A percentile compares a stretch with the other conserved stretches of the same genome.
Evolutionary conservation across 148 eudicot species (phyloP).

Genomic region (Camellia sinensis): DNA sequence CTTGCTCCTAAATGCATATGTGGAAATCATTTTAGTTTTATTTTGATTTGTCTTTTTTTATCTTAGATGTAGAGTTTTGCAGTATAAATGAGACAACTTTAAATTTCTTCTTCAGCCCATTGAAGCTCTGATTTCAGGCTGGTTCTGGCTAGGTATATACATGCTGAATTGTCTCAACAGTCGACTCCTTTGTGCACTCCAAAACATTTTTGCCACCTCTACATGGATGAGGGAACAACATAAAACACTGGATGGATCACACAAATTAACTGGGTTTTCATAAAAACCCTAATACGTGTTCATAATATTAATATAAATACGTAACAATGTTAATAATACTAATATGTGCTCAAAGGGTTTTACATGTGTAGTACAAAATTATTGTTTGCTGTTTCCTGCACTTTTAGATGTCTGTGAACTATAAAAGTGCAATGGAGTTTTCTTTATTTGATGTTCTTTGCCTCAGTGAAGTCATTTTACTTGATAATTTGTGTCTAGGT

Average conservation of each 20-base stretch:
- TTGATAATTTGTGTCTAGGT: constrained; percentile 48
- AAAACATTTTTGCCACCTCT: not conserved
- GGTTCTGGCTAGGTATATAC: not conserved
- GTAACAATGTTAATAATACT: not conserved
- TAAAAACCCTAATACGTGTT: not conserved
- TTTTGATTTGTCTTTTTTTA: no score
- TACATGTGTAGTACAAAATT: not conserved
- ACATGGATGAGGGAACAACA: not conserved
- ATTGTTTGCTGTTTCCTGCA: not conserved
- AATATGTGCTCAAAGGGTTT: not conserved
- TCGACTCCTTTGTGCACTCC: not conserved
- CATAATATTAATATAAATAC: no score
- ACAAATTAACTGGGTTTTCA: not conserved
- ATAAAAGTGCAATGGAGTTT: constrained; percentile 7
- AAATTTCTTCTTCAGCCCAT: not conserved
- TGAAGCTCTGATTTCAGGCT: not conserved
- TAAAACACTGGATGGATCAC: constrained; percentile 8
- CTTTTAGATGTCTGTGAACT: not conserved
- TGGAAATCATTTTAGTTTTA: no score
- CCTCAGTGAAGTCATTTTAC: constrained; percentile 4
- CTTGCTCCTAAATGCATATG: not conserved
- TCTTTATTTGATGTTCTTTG: not conserved
- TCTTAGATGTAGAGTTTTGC: not conserved
- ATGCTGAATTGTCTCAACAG: not conserved
- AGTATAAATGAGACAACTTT: no score